Conservation (phyloP, 257 asterid species). For the Plantago major region DNA sequence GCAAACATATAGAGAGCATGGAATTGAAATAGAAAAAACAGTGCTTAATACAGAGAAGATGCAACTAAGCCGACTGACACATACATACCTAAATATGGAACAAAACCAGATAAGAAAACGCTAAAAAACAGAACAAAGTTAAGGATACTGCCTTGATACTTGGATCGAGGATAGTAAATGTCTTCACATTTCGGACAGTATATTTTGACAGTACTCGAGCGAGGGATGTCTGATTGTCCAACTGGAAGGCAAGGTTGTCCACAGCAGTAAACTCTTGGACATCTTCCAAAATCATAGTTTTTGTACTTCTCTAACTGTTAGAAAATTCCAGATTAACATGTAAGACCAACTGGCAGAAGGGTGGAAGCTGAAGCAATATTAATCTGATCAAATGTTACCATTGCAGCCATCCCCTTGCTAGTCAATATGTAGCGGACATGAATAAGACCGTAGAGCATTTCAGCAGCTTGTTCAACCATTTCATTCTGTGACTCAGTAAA, state of each 20-base stretch:
- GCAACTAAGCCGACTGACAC: not conserved
- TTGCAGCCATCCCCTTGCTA: conserved; percentile 96
- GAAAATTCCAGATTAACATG: conserved; percentile 15
- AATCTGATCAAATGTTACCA: conserved; percentile 43
- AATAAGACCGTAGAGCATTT: conserved; percentile 93
- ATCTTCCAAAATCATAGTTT: conserved; percentile 91
- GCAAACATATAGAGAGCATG: no score
- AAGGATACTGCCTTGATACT: conserved; percentile 99
- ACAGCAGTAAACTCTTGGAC: conserved; percentile 92
- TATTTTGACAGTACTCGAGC: conserved; percentile 85
- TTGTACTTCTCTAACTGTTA: conserved; percentile 90
- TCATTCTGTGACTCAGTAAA: conserved; percentile 95
- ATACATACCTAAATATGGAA: conserved; percentile 11
- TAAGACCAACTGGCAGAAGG: conserved; percentile 5
- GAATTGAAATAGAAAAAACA: no score
- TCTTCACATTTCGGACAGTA: conserved; percentile 96
- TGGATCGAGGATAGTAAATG: conserved; percentile 91
- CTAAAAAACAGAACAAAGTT: conserved; percentile 12
- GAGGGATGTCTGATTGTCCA: conserved; percentile 93
- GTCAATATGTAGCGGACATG: conserved; percentile 89
- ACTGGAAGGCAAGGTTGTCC: conserved; percentile 99
- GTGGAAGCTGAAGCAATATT: conserved; percentile 1
- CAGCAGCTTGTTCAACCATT: conserved; percentile 94
- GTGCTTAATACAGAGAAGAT: no score
- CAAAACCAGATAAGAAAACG: conserved; percentile 9